A percentile compares a stretch with the other conserved stretches of the same genome.
phyloP scores from a whole-genome alignment of 2,329 filamentous ascomycete genomes.

The Sclerotinia subarctica region DNA sequence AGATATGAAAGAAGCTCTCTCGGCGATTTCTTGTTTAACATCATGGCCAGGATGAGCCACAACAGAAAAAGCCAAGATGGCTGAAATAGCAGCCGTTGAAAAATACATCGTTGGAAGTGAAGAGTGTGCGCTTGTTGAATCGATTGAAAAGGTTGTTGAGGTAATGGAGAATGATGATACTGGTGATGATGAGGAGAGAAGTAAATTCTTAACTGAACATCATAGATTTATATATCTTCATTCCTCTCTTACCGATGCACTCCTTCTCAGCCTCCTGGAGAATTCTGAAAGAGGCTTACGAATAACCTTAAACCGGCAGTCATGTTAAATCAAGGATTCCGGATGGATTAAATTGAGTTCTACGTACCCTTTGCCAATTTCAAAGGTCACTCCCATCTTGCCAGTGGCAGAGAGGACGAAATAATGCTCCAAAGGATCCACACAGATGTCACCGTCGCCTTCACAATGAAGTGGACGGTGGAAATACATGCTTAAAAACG shows the following conservation, averaged over 20 bases:
- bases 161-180: neutral
- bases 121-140: neutral
- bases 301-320: neutral
- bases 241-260: neutral
- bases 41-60: slow-evolving; percentile 43
- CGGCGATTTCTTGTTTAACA: slow-evolving; percentile 37
- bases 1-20: slow-evolving; percentile 40
- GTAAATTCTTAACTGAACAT: neutral
- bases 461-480: neutral
- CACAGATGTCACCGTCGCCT: neutral
- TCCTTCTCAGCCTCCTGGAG: neutral
- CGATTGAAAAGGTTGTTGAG: neutral
- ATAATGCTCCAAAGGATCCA: neutral
- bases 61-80: neutral
- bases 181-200: neutral
- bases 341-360: neutral
- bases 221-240: neutral
- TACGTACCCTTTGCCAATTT: neutral
- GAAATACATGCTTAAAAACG: neutral
- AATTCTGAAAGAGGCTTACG: neutral
- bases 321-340: neutral
- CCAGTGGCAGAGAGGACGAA: neutral
- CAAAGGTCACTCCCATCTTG: neutral
- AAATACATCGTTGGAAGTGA: neutral
- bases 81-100: neutral